A percentile compares a stretch with the other conserved stretches of the same genome.
phyloP scores from a whole-genome alignment of 2,329 filamentous ascomycete species.

The Penicillium sp. region DNA sequence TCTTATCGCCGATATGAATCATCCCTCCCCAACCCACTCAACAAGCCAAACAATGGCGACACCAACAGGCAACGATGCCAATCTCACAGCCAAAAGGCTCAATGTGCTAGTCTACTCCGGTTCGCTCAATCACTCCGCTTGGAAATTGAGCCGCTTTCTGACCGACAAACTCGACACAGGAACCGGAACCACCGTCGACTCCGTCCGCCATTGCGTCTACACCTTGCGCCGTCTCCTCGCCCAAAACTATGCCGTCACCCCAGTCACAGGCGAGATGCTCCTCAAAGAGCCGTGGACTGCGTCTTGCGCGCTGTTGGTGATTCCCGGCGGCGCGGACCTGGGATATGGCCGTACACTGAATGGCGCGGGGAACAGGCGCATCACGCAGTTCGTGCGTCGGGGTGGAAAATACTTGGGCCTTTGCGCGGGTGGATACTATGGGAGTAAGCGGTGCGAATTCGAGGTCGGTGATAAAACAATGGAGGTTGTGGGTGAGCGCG shows the following conservation, averaged over 20 bases:
- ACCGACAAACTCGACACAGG: constrained; percentile 53
- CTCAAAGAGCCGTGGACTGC: constrained; percentile 89
- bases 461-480: constrained; percentile 79
- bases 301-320: constrained; percentile 83
- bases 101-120: constrained; percentile 94
- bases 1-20: constrained; percentile 21
- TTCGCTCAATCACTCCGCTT: constrained; percentile 44
- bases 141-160: constrained; percentile 29
- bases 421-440: constrained; percentile 95
- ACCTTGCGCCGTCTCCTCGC: constrained; percentile 82
- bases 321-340: constrained; percentile 92
- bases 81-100: constrained; percentile 67
- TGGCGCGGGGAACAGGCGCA: constrained; percentile 80
- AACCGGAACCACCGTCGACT: constrained; percentile 80
- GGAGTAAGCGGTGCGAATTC: constrained; percentile 78
- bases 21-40: not conserved
- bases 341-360: constrained; percentile 88
- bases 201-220: constrained; percentile 85
- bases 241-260: constrained; percentile 89
- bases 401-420: constrained; percentile 88
- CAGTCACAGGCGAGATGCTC: constrained; percentile 73
- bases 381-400: constrained; percentile 78
- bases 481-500: constrained; percentile 81
- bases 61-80: constrained; percentile 31
- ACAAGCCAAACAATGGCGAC: constrained; percentile 29